Percentiles rank a stretch among this genome's conserved stretches.
Conservation (phyloP, 192 early-diverging fungal species). For the Backusella liffmaniae region DNA sequence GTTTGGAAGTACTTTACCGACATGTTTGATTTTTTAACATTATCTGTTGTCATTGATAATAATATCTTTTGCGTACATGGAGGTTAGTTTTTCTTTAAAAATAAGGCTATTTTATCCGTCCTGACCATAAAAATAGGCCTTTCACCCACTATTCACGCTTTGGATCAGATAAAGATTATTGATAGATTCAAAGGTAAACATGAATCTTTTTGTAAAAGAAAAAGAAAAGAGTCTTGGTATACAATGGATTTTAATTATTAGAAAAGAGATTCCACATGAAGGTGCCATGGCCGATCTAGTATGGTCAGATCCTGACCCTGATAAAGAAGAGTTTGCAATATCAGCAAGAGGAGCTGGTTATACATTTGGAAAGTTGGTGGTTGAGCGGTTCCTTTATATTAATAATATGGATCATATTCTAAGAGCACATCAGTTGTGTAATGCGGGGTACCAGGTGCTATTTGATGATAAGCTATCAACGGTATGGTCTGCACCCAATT, state of each 20-base stretch:
- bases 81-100: constrained; percentile 43
- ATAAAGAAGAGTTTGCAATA: constrained; percentile 74
- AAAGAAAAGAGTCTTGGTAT: neutral
- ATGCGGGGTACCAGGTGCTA: constrained; percentile 81
- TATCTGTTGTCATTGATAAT: constrained; percentile 87
- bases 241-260: constrained; percentile 7
- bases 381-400: constrained; percentile 72
- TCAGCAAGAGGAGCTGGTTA: constrained; percentile 91
- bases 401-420: constrained; percentile 81
- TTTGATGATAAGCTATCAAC: constrained; percentile 85
- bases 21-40: constrained; percentile 89
- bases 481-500: constrained; percentile 86
- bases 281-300: constrained; percentile 95
- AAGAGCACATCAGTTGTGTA: constrained; percentile 86
- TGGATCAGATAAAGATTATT: constrained; percentile 86
- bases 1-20: constrained; percentile 96
- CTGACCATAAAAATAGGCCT: constrained; percentile 42
- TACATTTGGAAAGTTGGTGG: constrained; percentile 79
- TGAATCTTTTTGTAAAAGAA: neutral
- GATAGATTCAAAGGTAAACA: constrained; percentile 76
- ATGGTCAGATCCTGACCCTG: constrained; percentile 84
- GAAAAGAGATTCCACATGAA: constrained; percentile 87
- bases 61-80: constrained; percentile 95
- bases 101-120: no score
- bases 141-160: constrained; percentile 78